These are phyloP conservation scores for Mycena maculata DNA, from an alignment of 768 basidiomycete genomes.

Conservation along the genomic window DNA sequence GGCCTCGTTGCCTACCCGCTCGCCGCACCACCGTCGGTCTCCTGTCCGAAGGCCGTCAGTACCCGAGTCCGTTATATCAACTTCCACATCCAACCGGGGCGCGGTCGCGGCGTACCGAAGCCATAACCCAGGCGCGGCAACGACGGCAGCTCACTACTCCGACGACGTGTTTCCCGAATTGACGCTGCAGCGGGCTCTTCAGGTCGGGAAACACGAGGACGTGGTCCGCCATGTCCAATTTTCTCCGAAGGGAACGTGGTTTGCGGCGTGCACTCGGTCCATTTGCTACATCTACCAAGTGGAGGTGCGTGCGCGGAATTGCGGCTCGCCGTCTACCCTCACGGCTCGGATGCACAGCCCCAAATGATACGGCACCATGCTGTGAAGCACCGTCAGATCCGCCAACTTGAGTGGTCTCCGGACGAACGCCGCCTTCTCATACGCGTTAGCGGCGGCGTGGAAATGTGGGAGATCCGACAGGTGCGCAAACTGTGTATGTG, in stretches of 20 bases:
- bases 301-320: neutral
- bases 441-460: conserved; percentile 22
- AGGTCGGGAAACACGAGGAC: conserved; percentile 1
- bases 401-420: conserved; percentile 24
- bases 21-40: neutral
- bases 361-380: conserved; percentile 13
- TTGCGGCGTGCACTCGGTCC: conserved; percentile 23
- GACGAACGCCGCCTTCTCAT: conserved; percentile 23
- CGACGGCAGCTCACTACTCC: conserved; percentile 7
- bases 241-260: conserved; percentile 23
- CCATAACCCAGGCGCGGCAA: neutral
- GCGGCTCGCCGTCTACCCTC: neutral
- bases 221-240: conserved; percentile 19
- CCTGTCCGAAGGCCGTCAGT: neutral
- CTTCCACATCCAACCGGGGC: neutral
- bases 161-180: conserved; percentile 21
- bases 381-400: conserved; percentile 22
- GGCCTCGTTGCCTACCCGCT: conserved; percentile 18
- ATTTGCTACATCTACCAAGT: conserved; percentile 24
- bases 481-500: neutral
- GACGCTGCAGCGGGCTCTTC: neutral
- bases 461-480: conserved; percentile 22
- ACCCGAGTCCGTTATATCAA: neutral
- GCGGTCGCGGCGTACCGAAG: neutral
- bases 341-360: conserved; percentile 6